Conservation (phyloP, 164 flowering plant genomes). For the Akebia trifoliata region DNA sequence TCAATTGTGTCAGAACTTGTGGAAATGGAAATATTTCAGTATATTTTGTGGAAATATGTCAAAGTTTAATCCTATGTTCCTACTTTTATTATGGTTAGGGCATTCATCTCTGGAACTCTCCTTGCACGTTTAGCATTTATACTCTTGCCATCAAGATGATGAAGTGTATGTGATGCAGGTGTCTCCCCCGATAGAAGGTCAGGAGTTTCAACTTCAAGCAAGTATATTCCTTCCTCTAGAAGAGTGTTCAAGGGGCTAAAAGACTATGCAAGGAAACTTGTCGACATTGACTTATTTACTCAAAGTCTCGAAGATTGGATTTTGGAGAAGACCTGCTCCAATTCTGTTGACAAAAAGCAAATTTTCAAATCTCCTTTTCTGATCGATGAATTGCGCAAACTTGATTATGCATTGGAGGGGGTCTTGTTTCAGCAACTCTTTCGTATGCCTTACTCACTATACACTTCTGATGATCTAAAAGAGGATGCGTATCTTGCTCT, state of each 20-base stretch:
- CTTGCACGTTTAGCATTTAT: neutral
- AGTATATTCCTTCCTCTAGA: slow-evolving; percentile 45
- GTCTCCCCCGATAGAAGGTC: slow-evolving; percentile 42
- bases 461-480: slow-evolving; percentile 29
- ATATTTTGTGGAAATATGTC: no score
- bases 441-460: slow-evolving; percentile 51
- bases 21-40: no score
- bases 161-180: slow-evolving; percentile 28
- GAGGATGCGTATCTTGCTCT: slow-evolving; percentile 51
- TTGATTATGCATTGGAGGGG: slow-evolving; percentile 66
- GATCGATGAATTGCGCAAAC: slow-evolving; percentile 46
- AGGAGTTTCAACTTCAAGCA: slow-evolving; percentile 42
- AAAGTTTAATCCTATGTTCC: no score
- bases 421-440: slow-evolving; percentile 54
- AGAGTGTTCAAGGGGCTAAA: slow-evolving; percentile 50
- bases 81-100: neutral
- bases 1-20: no score
- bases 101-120: neutral
- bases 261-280: slow-evolving; percentile 42
- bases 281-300: slow-evolving; percentile 41
- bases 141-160: neutral
- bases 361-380: slow-evolving; percentile 46
- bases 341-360: slow-evolving; percentile 25
- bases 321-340: slow-evolving; percentile 28
- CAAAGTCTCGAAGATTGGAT: slow-evolving; percentile 49